Base-by-base conservation (phyloP, 2,329 filamentous ascomycete species). In the Fusarium marasasianum region DNA sequence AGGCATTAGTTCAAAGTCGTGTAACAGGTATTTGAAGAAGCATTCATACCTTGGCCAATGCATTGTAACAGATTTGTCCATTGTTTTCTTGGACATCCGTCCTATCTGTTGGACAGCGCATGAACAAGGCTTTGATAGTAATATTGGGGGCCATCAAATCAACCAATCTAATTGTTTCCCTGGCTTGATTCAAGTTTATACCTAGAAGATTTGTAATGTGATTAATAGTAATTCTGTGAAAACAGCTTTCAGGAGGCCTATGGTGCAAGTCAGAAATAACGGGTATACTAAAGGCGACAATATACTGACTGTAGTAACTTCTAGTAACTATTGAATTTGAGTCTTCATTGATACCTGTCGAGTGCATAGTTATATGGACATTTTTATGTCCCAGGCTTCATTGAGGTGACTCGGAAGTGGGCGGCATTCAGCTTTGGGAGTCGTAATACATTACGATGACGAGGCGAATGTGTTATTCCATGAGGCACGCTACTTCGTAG, bases 331-430 rank as follows among this genome's bases (percentile, higher is more conserved):
- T n/a, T 38, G 53, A 40, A 17, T 10, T 47, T 29, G 47, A 18
- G n/a, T 20, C 15, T 59, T 56, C 29, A 43, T 38, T 6, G 44
- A 58, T 18, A 35, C 51, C 40, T 24, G 48, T 44, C 26, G 24
- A 31, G 53, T 41, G 43, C 47, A 55, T 55, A 50, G 24, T 35
- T 35, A 35, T 35, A 59, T 61, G 58, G 57, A 33, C 62, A 60
- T 71, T 74, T 68, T 71, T 68, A 74, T 68, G 45, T 60, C 44
- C 24, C 51, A 22, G 18, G 20, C 31, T 22, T 17, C 33, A 10
- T 22, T 35, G 29, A 56, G 48, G 17, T 24, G n/a, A 37, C 29
- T 55, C 38, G 40, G 33, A 29, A 48, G 59, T 29, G 22, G 18
- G 48, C 63, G 31, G 57, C 68, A 47, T 50, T 40, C 37, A n/a